These are phyloP conservation scores for Neurospora hispaniola DNA, from an alignment of 495 filamentous ascomycete species.

Conservation along the genomic window DNA sequence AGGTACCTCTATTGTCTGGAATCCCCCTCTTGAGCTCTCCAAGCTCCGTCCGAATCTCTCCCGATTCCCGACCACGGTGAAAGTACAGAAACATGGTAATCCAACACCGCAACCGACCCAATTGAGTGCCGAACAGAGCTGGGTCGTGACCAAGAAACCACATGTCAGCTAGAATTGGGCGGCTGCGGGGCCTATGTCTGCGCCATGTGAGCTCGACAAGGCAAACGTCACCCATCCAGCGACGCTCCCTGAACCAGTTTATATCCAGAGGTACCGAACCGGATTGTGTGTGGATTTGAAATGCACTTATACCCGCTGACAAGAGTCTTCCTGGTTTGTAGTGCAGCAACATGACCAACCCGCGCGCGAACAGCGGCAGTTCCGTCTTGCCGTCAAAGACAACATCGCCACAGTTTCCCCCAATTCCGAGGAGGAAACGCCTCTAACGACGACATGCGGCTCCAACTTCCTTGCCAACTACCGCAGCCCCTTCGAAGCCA, in stretches of 20 bases:
- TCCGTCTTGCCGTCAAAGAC: conserved; percentile 68
- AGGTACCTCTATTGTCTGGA: no score
- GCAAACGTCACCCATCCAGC: conserved; percentile 8
- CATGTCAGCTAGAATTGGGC: conserved; percentile 16
- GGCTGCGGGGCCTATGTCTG: conserved; percentile 13
- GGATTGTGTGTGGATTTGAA: background rate
- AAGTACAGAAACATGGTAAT: background rate
- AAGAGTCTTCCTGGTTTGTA: background rate
- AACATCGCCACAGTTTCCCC: conserved; percentile 61
- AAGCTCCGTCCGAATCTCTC: background rate
- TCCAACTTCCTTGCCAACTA: conserved; percentile 64
- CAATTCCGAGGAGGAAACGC: conserved; percentile 11
- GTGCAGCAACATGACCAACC: background rate
- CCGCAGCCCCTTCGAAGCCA: conserved; percentile 71
- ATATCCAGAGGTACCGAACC: conserved; percentile 12
- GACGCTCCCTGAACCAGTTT: conserved; percentile 22
- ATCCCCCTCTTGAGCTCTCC: background rate
- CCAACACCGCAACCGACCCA: background rate
- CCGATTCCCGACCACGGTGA: background rate
- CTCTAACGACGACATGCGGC: conserved; percentile 65
- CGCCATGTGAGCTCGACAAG: conserved; percentile 7
- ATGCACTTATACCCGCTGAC: background rate
- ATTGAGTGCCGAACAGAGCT: background rate
- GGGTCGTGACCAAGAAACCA: background rate
- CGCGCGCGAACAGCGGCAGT: conserved; percentile 1